Conservation (phyloP, 2,329 filamentous ascomycete species). For the Ophiostoma populinum region DNA sequence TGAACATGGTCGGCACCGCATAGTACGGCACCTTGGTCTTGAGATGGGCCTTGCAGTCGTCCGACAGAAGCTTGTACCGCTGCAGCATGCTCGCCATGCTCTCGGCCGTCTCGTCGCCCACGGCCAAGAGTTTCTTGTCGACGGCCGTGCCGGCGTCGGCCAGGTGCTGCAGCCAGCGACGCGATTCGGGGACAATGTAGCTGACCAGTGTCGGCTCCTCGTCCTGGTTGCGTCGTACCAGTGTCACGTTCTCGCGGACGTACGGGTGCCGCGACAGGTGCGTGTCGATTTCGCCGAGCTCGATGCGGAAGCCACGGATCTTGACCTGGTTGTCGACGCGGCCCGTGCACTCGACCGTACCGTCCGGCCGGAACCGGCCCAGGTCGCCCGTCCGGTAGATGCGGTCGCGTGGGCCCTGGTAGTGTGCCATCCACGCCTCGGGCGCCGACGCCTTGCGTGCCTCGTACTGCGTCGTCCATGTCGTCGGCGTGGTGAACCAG, state of each 20-base stretch:
- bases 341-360: constrained; percentile 58
- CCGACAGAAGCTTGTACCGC: constrained; percentile 8
- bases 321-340: constrained; percentile 71
- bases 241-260: constrained; percentile 69
- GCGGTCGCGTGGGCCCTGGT: constrained; percentile 40
- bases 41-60: constrained; percentile 28
- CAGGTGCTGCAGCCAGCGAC: constrained; percentile 42
- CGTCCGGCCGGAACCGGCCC: constrained; percentile 51
- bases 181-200: constrained; percentile 73
- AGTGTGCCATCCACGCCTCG: constrained; percentile 26
- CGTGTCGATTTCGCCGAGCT: constrained; percentile 82
- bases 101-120: constrained; percentile 27
- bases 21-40: constrained; percentile 56
- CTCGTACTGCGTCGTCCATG: constrained; percentile 17
- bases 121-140: constrained; percentile 28
- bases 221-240: constrained; percentile 67
- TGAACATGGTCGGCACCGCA: constrained; percentile 58
- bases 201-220: constrained; percentile 78
- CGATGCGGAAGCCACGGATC: constrained; percentile 88
- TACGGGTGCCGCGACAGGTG: constrained; percentile 61
- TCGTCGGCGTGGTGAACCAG: constrained; percentile 67
- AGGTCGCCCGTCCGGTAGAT: constrained; percentile 81
- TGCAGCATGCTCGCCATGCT: constrained; percentile 7
- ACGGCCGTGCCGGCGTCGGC: constrained; percentile 32
- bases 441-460: constrained; percentile 30